Conservation (phyloP, 2,329 filamentous ascomycete genomes). For the Colletotrichum acutatum region DNA sequence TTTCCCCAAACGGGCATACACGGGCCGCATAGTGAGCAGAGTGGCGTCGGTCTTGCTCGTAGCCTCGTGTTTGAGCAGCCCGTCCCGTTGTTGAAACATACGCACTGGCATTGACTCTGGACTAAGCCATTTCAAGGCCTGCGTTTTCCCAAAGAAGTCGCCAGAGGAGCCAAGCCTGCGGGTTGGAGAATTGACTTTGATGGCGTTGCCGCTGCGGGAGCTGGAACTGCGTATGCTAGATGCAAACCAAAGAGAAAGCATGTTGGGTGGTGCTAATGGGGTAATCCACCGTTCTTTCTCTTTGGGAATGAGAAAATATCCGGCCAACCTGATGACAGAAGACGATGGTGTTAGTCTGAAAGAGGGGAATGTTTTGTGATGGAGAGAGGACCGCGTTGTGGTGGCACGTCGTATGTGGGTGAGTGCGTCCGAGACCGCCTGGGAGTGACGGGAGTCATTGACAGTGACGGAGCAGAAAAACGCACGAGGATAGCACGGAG, state of each 20-base stretch:
- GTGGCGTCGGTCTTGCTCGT: neutral
- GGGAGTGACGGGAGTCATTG: neutral
- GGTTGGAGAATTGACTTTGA: neutral
- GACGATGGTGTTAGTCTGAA: neutral
- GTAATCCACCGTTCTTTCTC: neutral
- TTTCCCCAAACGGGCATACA: constrained; percentile 31
- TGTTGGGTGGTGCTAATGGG: neutral
- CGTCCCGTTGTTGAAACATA: constrained; percentile 29
- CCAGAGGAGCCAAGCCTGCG: constrained; percentile 12
- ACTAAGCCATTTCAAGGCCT: neutral
- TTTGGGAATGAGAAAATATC: neutral
- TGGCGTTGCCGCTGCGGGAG: neutral
- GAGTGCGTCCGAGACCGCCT: neutral
- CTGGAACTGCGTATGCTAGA: constrained; percentile 6
- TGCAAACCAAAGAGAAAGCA: neutral
- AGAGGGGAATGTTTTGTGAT: neutral
- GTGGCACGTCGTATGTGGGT: neutral
- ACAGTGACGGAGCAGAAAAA: neutral
- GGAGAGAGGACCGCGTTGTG: neutral
- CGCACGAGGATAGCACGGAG: neutral
- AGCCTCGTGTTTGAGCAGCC: constrained; percentile 19
- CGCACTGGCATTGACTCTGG: constrained; percentile 8
- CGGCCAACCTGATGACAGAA: neutral
- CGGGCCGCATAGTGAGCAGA: constrained; percentile 29
- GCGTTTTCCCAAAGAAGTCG: neutral